Evolutionary conservation across 805 yeast species (phyloP).

Genomic region (Zygosaccharomyces siamensis): DNA sequence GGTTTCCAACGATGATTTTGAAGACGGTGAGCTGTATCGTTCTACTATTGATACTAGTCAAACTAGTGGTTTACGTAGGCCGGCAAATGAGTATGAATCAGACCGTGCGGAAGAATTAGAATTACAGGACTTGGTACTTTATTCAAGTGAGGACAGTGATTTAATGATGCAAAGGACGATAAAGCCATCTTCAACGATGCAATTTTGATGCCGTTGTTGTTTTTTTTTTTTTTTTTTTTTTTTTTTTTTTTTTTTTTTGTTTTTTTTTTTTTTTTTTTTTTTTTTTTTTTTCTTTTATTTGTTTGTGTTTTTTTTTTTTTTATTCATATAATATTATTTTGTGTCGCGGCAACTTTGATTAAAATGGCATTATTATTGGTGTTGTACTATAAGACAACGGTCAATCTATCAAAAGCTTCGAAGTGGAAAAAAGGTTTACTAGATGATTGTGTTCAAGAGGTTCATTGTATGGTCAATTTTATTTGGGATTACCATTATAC

Average conservation of each 20-base stretch:
- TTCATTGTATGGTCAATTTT: slow-evolving; percentile 20
- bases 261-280: background rate
- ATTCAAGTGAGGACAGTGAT: slow-evolving; percentile 19
- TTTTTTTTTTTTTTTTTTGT: slow-evolving; percentile 3
- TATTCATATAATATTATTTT: slow-evolving; percentile 1
- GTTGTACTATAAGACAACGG: background rate
- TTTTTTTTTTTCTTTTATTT: background rate
- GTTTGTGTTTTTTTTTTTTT: background rate
- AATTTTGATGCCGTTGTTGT: slow-evolving; percentile 12
- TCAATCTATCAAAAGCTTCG: background rate
- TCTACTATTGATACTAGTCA: background rate
- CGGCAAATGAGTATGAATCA: slow-evolving; percentile 2
- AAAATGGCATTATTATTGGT: background rate
- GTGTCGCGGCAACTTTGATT: slow-evolving; percentile 2
- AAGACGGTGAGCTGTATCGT: background rate
- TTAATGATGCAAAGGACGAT: slow-evolving; percentile 13
- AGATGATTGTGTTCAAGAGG: slow-evolving; percentile 15
- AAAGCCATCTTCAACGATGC: slow-evolving; percentile 27
- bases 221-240: background rate
- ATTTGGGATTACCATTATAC: slow-evolving; percentile 15
- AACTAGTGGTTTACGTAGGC: background rate
- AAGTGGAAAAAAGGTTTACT: background rate
- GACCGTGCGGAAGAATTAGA: slow-evolving; percentile 17
- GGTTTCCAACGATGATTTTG: background rate
- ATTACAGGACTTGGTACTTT: slow-evolving; percentile 21